Evolutionary conservation across 129 eudicot genomes (phyloP), one percentile per base, ranked within the genome.

Genomic region (Helichrysum umbraculigerum): DNA sequence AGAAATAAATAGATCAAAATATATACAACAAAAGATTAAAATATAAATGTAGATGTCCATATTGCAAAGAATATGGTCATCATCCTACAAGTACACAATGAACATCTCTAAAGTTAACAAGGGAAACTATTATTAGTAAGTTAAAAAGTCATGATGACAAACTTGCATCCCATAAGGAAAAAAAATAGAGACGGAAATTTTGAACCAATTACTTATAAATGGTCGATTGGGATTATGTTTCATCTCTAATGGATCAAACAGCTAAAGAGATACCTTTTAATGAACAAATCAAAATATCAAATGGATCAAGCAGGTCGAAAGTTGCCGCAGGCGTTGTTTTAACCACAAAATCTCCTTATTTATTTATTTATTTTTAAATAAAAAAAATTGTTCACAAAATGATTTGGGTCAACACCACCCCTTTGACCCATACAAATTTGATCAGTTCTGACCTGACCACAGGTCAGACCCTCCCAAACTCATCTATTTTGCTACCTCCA

Each of bases 281-380:
- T 10, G n/a, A 56, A 56, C 7, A 29, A 52, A 20, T 25, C 41
- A 11, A 73, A 57, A 4, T 20, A 7, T 41, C 16, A 73, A 73
- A 59, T 54, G 28, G 12, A 21, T 35, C 29, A 73, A 71, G 56
- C 14, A 21, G 44, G 64, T 52, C 29, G 29, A 71, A 71, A 71
- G 32, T 34, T n/a, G n/a, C 50, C 51, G 1, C n/a, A 30, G 29
- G 32, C 34, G 22, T 64, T 7, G 2, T 33, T 10, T 19, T 54
- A 32, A 71, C 16, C 65, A 54, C 57, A 52, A 70, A 70, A 54
- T 28, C 64, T 71, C 75, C 63, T 7, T 0, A 71, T 15, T 30
- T 44, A 8, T n/a, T n/a, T n/a, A n/a, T n/a, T n/a, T n/a, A n/a
- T n/a, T n/a, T n/a, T n/a, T n/a, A n/a, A n/a, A n/a, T n/a, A n/a